These are phyloP conservation scores for Jatropha podagrica DNA, from an alignment of 441 rosid genomes.

Conservation along the genomic window DNA sequence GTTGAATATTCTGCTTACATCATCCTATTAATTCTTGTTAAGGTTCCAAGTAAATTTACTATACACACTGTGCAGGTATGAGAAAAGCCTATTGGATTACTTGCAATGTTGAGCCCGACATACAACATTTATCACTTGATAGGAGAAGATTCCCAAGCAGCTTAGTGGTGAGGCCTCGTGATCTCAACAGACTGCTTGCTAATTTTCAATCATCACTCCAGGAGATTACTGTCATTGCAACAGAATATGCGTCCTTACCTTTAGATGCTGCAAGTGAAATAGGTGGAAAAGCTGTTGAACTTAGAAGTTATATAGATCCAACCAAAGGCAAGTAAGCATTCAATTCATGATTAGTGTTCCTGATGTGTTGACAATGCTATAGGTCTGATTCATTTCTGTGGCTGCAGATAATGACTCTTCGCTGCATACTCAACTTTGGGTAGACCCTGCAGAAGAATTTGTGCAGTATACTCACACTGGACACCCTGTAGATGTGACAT, in stretches of 20 bases:
- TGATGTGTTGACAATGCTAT: conserved; percentile 5
- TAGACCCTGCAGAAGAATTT: conserved; percentile 93
- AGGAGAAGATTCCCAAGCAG: conserved; percentile 67
- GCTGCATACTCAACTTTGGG: conserved; percentile 88
- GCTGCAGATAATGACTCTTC: conserved; percentile 71
- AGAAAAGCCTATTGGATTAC: conserved; percentile 82
- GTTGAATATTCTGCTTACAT: not conserved
- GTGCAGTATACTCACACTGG: conserved; percentile 74
- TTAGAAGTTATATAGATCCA: conserved; percentile 85
- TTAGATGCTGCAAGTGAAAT: conserved; percentile 72
- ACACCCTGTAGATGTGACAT: conserved; percentile 82
- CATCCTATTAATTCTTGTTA: no score
- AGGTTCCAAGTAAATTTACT: not conserved
- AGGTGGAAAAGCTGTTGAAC: conserved; percentile 93
- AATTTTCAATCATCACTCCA: conserved; percentile 96
- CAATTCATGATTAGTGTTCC: conserved; percentile 3
- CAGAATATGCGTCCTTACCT: conserved; percentile 62
- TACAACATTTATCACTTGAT: conserved; percentile 86
- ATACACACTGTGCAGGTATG: conserved; percentile 50
- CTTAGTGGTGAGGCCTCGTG: conserved; percentile 78
- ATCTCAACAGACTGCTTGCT: conserved; percentile 73
- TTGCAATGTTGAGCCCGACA: conserved; percentile 86
- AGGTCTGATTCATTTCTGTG: conserved; percentile 26
- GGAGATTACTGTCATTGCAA: conserved; percentile 88
- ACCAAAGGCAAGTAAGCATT: conserved; percentile 56